These are phyloP conservation scores for Schrenkiella parvula DNA, from an alignment of 345 rosid species.

Conservation along the genomic window DNA sequence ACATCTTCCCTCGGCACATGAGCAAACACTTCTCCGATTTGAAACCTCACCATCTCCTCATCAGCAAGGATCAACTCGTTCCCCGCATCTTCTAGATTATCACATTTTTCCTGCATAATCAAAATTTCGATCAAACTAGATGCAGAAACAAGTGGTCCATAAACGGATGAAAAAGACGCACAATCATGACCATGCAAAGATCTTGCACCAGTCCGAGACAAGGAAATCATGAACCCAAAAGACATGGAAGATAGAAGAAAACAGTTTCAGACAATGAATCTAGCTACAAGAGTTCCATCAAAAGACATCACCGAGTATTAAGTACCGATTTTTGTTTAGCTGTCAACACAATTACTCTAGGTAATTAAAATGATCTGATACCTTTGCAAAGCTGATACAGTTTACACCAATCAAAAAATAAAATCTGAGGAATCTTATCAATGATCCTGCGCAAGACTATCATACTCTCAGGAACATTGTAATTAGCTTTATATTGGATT, in stretches of 20 bases:
- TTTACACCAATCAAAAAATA: not conserved
- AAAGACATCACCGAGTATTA: not conserved
- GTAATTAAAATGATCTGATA: not conserved
- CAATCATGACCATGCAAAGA: too few relatives aligned
- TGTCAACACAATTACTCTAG: not conserved
- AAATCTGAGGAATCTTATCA: not conserved
- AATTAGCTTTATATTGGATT: not conserved
- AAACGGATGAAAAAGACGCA: too few relatives aligned
- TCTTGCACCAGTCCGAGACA: too few relatives aligned
- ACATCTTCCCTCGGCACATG: slow-evolving; percentile 82
- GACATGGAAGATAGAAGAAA: slow-evolving; percentile 3
- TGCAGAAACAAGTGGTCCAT: too few relatives aligned
- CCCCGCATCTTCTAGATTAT: slow-evolving; percentile 88
- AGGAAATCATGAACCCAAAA: not conserved
- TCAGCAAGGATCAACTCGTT: slow-evolving; percentile 91
- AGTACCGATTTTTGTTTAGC: not conserved
- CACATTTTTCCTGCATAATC: slow-evolving; percentile 62
- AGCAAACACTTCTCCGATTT: slow-evolving; percentile 90
- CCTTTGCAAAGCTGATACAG: not conserved
- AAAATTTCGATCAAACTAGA: not conserved
- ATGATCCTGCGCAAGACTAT: too few relatives aligned
- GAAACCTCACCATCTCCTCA: slow-evolving; percentile 80
- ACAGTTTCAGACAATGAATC: not conserved
- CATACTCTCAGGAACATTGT: not conserved
- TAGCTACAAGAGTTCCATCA: not conserved